These are phyloP conservation scores for Micractinium sp. DNA, from an alignment of 139 green algal species.

Conservation along the genomic window DNA sequence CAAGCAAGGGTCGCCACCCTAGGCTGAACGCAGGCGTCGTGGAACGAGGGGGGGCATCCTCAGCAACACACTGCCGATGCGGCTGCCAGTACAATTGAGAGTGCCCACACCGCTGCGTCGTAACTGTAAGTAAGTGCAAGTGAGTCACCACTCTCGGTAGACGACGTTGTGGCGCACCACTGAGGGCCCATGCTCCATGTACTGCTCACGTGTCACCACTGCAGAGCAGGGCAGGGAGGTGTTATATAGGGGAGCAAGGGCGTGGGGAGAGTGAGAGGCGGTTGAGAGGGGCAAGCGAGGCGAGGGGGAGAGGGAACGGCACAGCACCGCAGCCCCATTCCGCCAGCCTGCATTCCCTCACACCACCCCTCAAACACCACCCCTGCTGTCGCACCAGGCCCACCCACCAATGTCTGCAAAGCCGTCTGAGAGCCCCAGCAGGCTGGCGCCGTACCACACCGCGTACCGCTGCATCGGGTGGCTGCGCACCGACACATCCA, in stretches of 20 bases:
- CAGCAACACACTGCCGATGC: background rate
- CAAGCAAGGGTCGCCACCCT: too few relatives aligned
- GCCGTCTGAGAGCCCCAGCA: conserved; percentile 60
- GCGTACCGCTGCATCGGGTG: conserved; percentile 78
- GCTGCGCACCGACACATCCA: conserved; percentile 65
- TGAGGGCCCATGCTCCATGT: conserved; percentile 72
- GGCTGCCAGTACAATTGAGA: background rate
- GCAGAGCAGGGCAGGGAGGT: too few relatives aligned
- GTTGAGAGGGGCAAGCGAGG: too few relatives aligned
- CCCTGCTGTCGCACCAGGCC: background rate
- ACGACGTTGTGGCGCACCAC: conserved; percentile 67
- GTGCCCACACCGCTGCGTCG: too few relatives aligned
- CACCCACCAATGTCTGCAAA: conserved; percentile 10
- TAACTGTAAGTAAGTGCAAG: background rate
- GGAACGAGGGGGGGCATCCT: background rate
- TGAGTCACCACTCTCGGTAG: conserved; percentile 9
- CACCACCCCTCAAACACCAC: background rate
- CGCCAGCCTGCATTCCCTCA: background rate
- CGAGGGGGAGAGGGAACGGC: too few relatives aligned
- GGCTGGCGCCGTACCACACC: conserved; percentile 81
- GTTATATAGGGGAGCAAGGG: too few relatives aligned
- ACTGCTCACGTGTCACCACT: conserved; percentile 45
- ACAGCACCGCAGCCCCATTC: background rate
- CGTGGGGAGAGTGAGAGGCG: too few relatives aligned
- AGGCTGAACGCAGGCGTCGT: too few relatives aligned